Percentiles rank a stretch among this genome's conserved stretches.
These are phyloP conservation scores for Colletotrichum orchidophilum DNA, from an alignment of 2,329 filamentous ascomycete genomes.

Conservation along the genomic window DNA sequence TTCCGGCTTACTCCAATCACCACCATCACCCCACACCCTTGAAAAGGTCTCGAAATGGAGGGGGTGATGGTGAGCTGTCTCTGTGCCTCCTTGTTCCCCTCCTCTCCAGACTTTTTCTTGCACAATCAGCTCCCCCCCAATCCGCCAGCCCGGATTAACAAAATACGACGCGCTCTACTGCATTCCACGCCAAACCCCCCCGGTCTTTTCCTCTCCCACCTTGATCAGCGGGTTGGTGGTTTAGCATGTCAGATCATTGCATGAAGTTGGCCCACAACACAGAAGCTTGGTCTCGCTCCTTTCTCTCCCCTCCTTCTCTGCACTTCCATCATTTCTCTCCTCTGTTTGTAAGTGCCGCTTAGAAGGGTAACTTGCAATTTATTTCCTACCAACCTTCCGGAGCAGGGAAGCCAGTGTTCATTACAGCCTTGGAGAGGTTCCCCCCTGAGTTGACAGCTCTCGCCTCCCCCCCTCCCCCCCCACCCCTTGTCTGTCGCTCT, in stretches of 20 bases:
- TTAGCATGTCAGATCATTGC: constrained; percentile 29
- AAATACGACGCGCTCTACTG: not conserved
- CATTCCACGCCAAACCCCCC: not conserved
- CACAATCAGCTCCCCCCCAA: not conserved
- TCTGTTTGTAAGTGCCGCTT: not conserved
- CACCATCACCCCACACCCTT: not conserved
- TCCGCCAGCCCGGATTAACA: not conserved
- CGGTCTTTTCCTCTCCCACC: not conserved
- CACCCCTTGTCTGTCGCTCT: not conserved
- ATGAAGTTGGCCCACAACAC: constrained; percentile 15
- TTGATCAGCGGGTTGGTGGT: constrained; percentile 16
- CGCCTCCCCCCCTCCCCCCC: not conserved
- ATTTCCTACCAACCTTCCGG: not conserved
- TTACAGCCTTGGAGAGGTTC: not conserved
- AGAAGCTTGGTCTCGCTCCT: constrained; percentile 22
- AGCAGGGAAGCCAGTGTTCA: not conserved
- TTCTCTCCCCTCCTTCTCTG: not conserved
- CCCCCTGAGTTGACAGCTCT: not conserved
- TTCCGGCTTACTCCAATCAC: constrained; percentile 6
- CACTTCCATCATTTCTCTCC: not conserved
- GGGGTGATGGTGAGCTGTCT: not conserved
- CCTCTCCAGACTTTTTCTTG: not conserved
- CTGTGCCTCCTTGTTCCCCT: not conserved
- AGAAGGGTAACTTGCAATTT: not conserved
- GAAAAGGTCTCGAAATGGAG: not conserved